Evolutionary conservation across 345 rosid genomes (phyloP), one percentile per base, ranked within the genome.

Genomic region (Eucalyptus coolabah): DNA sequence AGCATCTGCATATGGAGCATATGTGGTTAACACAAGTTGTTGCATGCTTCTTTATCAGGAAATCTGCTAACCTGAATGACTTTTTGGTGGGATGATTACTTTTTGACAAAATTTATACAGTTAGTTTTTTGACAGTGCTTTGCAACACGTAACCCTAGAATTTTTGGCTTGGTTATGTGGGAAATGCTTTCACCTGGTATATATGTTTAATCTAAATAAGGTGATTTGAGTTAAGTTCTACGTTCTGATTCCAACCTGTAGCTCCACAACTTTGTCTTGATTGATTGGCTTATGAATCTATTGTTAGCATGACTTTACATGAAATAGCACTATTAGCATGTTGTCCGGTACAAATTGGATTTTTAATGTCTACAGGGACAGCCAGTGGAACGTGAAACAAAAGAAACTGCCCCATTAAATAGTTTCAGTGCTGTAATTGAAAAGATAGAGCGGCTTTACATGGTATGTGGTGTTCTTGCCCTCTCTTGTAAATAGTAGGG

Each of bases 361-460:
- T n/a, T 40, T 45, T 24, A 12, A 86, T 86, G 56, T 88, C 87
- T 89, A 53, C 81, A 98, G 98, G 96, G 93, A 77, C 95, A 92
- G 89, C 90, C 89, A 37, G 91, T 86, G 28, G 98, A 94, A 87
- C 89, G 90, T 37, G 96, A 93, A 91, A 91, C 5, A 88, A 94
- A 90, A 81, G 98, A 96, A 47, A 95, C 94, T 44, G 91, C 97
- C 90, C 89, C 94, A 60, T 89, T 98, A 12, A 93, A 95, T 91
- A 98, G 99, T 86, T 95, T 95, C 89, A 97, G 95, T 92, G 93
- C 98, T 50, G 99, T 98, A 89, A 96, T 98, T 89, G 98, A 95
- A 94, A 98, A 97, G 97, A 97, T 98, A 88, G 99, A 98, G 92
- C 96, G 98, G 65, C 98, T 98, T 56, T 98, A 98, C 92, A 96